Evolutionary conservation across 208 protist species (phyloP).

Genomic region (Angomonas ambiguus): DNA sequence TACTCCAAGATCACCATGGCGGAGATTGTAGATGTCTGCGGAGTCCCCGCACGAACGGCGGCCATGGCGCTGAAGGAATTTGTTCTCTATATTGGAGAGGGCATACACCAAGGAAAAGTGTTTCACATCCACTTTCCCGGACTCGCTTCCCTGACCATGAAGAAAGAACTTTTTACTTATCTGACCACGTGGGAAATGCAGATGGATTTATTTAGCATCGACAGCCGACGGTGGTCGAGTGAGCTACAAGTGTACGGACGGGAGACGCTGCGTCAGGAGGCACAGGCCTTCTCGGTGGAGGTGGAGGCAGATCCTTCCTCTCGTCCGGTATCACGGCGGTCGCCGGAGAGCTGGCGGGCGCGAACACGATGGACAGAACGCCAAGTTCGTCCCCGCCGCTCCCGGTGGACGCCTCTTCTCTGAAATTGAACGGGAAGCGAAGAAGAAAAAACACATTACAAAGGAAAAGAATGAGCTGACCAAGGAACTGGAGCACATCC

Average conservation of each 20-base stretch:
- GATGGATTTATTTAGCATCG: slow-evolving; percentile 59
- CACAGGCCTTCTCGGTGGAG: slow-evolving; percentile 8
- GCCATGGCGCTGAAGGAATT: slow-evolving; percentile 72
- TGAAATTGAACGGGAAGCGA: slow-evolving; percentile 34
- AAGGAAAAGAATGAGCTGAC: slow-evolving; percentile 46
- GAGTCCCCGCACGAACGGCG: slow-evolving; percentile 60
- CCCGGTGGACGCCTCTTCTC: slow-evolving; percentile 70
- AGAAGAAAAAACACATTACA: slow-evolving; percentile 7
- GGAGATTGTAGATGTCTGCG: slow-evolving; percentile 58
- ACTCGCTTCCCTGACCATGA: slow-evolving; percentile 55
- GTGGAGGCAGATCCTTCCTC: not conserved
- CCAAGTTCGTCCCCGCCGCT: slow-evolving; percentile 44
- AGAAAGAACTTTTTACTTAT: slow-evolving; percentile 49
- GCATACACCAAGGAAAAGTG: slow-evolving; percentile 54
- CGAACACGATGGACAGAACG: not conserved
- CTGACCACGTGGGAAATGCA: slow-evolving; percentile 48
- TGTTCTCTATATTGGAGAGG: slow-evolving; percentile 79
- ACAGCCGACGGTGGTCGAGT: slow-evolving; percentile 64
- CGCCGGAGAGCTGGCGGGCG: slow-evolving; percentile 23
- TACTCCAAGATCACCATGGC: slow-evolving; percentile 42
- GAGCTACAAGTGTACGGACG: slow-evolving; percentile 35
- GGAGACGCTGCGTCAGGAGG: slow-evolving; percentile 23
- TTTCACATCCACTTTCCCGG: slow-evolving; percentile 65
- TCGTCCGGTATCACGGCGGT: slow-evolving; percentile 21
- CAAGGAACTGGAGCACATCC: slow-evolving; percentile 15